These are phyloP conservation scores for Iris macrosiphon DNA, from an alignment of 106 monocot species.

Conservation along the genomic window DNA sequence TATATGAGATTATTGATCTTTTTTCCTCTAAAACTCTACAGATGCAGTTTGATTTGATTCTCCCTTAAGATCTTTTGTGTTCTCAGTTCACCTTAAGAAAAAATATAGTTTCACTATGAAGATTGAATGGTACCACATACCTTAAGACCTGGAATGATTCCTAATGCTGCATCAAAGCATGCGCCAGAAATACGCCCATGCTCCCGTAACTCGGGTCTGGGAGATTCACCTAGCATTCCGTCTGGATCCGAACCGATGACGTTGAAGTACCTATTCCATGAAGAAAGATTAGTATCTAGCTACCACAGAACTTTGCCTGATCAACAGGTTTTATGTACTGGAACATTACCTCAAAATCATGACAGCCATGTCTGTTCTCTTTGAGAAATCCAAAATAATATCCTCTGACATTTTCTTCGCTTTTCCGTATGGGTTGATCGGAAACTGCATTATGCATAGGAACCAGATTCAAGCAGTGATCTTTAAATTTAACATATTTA, in stretches of 20 bases:
- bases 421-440: slow-evolving; percentile 57
- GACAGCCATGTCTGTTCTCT: slow-evolving; percentile 33
- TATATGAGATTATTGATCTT: not conserved
- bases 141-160: slow-evolving; percentile 51
- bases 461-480: not conserved
- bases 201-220: slow-evolving; percentile 41
- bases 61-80: not conserved
- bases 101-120: not conserved
- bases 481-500: not conserved
- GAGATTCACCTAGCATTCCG: slow-evolving; percentile 42
- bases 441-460: slow-evolving; percentile 20
- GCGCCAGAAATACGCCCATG: slow-evolving; percentile 51
- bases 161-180: slow-evolving; percentile 53
- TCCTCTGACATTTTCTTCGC: slow-evolving; percentile 68
- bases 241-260: slow-evolving; percentile 52
- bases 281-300: not conserved
- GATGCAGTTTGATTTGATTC: not conserved
- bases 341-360: slow-evolving; percentile 47
- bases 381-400: slow-evolving; percentile 50
- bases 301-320: not conserved
- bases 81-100: too few relatives aligned
- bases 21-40: too few relatives aligned
- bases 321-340: not conserved
- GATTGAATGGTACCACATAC: slow-evolving; percentile 4
- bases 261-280: slow-evolving; percentile 36